Conservation (phyloP, 345 rosid genomes). For the Eucalyptus cladocalyx region DNA sequence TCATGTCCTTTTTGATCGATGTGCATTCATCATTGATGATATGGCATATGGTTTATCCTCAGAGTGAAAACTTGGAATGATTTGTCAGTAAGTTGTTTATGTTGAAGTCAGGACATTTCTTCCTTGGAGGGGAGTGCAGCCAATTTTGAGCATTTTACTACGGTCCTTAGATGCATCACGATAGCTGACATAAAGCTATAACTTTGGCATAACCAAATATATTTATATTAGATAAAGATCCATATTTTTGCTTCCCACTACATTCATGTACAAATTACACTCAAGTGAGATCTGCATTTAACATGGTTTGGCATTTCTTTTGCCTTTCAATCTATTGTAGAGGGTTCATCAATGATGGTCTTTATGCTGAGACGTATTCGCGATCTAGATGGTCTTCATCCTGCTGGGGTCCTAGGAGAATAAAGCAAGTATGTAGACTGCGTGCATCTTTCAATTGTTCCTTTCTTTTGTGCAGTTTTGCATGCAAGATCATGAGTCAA, state of each 20-base stretch:
- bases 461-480: background rate
- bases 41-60: background rate
- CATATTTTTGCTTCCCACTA: background rate
- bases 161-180: background rate
- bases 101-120: background rate
- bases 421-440: slow-evolving; percentile 57
- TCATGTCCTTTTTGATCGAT: background rate
- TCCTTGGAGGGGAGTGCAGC: background rate
- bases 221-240: background rate
- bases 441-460: background rate
- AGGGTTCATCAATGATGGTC: slow-evolving; percentile 68
- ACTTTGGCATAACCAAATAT: background rate
- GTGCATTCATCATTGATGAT: background rate
- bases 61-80: background rate
- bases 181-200: background rate
- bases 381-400: slow-evolving; percentile 79
- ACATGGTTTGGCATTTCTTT: background rate
- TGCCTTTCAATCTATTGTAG: slow-evolving; percentile 15
- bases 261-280: background rate
- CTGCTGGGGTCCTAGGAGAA: slow-evolving; percentile 85
- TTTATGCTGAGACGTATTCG: slow-evolving; percentile 64
- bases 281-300: background rate
- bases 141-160: background rate
- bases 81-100: background rate
- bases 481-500: background rate